Base-by-base conservation (phyloP, 2,329 filamentous ascomycete species). In the Pseudogymnoascus sp. region DNA sequence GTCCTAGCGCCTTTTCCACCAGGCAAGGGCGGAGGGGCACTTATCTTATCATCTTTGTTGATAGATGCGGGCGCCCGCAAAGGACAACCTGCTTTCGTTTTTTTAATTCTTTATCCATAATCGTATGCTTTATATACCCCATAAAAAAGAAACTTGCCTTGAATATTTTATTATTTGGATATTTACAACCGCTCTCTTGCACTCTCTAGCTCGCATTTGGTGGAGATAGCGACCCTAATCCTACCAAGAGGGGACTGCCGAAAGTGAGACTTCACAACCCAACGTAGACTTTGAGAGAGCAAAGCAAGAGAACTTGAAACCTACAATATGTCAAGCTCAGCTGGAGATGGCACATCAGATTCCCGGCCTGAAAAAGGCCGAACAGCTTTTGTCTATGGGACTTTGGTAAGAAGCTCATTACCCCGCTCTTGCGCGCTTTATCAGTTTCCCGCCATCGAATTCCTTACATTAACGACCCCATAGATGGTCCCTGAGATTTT, bases 401-500 rank as follows among this genome's bases (percentile, higher is more conserved):
- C 58, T 5, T 27, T 59, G 58, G 58, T 59, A 25, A 59, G 33
- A n/a, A 39, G 12, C 18, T 59, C 18, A 5, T 40, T 40, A 40
- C 58, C 58, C 58, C 33, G 33, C 36, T 37, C 55, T 25, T 18
- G 18, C 18, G 15, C 15, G 6, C n/a, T 21, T 29, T 7, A 25
- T 18, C 42, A 10, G 10, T 29, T 12, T 12, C 33, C 10, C 31
- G 27, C 31, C 4, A 35, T 21, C n/a, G 4, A 12, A 25, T 25
- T 4, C 8, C 15, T 15, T 37, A 21, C 10, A 59, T 10, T 40
- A 27, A 59, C 18, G 13, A 59, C 33, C 5, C 12, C 33, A 9
- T 40, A 59, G 58, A 59, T 59, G 58, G 58, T 59, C 25, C 58
- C 58, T 7, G 29, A 39, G 25, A 59, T 59, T 37, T 33, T 59